Base-by-base conservation (phyloP, 192 early-diverging fungal species). In the Allomyces javanicus region DNA sequence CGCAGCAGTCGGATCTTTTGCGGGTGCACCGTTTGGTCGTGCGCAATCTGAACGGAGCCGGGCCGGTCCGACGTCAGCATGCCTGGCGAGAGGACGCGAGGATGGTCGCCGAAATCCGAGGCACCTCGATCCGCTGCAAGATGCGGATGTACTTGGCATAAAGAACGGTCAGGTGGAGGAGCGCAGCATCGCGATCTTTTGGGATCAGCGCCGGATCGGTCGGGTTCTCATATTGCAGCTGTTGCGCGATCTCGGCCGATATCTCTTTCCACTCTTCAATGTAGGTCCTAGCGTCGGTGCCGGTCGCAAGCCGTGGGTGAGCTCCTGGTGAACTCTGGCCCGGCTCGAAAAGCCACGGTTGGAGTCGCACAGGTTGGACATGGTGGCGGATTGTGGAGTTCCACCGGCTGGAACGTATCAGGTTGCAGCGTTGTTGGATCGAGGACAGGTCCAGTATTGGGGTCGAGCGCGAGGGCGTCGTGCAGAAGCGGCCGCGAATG, bases 21-120 rank as follows among this genome's bases (percentile, higher is more conserved):
- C 0, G 83, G 83, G 70, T 84, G 83, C 19, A 83, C 69, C 17
- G 81, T 76, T 63, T 81, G 77, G 67, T 84, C 79, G 63, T 84
- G 83, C 22, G 79, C 70, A 23, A 66, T 67, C 82, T 83, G 64
- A 14, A 63, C 7, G 61, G 65, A 68, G 23, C 24, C 44, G 65
- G 25, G 25, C 40, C 61, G 25, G 7, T 84, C 82, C 10, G 82
- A 68, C 66, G 77, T 80, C 25, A 72, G 62, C 33, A 40, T 9
- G 7, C 33, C 7, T 3, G 9, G 33, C 26, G 26, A 7, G 0
- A 9, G 7, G 9, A 9, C 3, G 33, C 7, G 33, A 40, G 7
- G 7, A 7, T 40, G 7, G 33, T 40, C 33, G 7, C 7, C 7
- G 33, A 3, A 7, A 40, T 40, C 33, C 33, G 7, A 40, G 33